Conservation (phyloP, 2,329 filamentous ascomycete genomes). For the Coniella lustricola region DNA sequence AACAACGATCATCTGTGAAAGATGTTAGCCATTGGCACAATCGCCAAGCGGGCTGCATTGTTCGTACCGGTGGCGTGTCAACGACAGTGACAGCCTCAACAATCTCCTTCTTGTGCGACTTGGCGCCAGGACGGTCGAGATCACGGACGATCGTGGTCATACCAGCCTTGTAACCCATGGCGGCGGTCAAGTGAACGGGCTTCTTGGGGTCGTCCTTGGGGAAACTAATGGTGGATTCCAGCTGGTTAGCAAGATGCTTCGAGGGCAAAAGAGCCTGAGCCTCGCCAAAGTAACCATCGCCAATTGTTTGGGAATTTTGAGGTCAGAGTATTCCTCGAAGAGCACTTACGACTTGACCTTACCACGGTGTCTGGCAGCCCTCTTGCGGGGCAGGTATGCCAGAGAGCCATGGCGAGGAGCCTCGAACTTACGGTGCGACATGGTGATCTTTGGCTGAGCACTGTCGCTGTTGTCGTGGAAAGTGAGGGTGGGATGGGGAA, state of each 20-base stretch:
- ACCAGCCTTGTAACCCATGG: slow-evolving; percentile 99
- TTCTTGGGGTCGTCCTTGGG: slow-evolving; percentile 99
- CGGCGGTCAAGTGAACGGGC: slow-evolving; percentile 95
- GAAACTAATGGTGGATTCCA: slow-evolving; percentile 57
- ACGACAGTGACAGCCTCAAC: slow-evolving; percentile 83
- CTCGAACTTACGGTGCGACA: slow-evolving; percentile 57
- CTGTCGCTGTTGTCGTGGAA: slow-evolving; percentile 15
- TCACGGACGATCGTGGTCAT: slow-evolving; percentile 99
- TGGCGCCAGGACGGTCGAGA: slow-evolving; percentile 96
- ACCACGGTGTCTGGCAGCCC: slow-evolving; percentile 86
- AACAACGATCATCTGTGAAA: slow-evolving; percentile 92
- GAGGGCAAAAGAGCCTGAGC: background rate
- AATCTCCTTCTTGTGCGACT: slow-evolving; percentile 99
- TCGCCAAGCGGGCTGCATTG: slow-evolving; percentile 74
- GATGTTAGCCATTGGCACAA: slow-evolving; percentile 67
- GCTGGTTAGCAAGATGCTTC: background rate
- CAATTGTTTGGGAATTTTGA: background rate
- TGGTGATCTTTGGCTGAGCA: slow-evolving; percentile 18
- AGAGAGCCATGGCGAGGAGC: slow-evolving; percentile 93
- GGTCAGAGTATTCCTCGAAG: slow-evolving; percentile 9
- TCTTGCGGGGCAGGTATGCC: slow-evolving; percentile 83
- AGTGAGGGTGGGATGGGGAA: slow-evolving; percentile 7
- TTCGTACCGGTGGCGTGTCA: slow-evolving; percentile 91
- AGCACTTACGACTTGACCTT: slow-evolving; percentile 92
- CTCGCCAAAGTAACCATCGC: too few species aligned